These are phyloP conservation scores for Brettanomyces anomalus DNA, from an alignment of 805 yeast genomes.

Conservation along the genomic window DNA sequence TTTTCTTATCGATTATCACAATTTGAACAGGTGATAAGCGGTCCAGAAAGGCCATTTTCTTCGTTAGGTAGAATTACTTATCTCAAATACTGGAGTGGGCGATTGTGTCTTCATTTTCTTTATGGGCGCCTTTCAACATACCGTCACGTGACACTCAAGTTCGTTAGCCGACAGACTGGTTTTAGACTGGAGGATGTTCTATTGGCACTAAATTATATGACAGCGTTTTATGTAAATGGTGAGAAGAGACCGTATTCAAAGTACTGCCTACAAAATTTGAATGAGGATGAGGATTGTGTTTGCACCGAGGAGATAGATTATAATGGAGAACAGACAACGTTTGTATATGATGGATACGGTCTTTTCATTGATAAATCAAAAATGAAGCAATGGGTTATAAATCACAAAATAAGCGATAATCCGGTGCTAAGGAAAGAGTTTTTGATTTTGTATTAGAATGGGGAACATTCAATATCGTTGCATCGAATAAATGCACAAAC, in stretches of 20 bases:
- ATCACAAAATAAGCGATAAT: constrained; percentile 13
- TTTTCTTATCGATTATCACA: constrained; percentile 74
- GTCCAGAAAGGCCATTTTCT: constrained; percentile 89
- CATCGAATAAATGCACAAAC: not conserved
- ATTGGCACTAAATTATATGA: constrained; percentile 50
- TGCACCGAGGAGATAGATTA: not conserved
- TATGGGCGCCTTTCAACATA: constrained; percentile 29
- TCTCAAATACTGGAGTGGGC: constrained; percentile 63
- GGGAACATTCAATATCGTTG: too few species aligned
- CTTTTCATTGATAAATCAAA: constrained; percentile 16
- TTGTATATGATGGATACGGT: constrained; percentile 16
- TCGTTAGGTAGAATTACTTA: constrained; percentile 73
- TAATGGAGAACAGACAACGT: constrained; percentile 6
- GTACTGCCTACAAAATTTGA: constrained; percentile 16
- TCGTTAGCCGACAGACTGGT: constrained; percentile 50
- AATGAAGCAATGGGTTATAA: constrained; percentile 22
- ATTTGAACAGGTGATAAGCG: constrained; percentile 56
- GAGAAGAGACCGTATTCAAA: constrained; percentile 18
- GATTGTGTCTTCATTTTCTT: constrained; percentile 34
- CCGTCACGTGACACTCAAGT: constrained; percentile 32
- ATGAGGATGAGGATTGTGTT: constrained; percentile 1
- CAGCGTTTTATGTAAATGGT: constrained; percentile 27
- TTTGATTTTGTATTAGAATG: constrained; percentile 18
- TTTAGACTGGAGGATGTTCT: constrained; percentile 55
- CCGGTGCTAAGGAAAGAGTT: constrained; percentile 12